Percentiles rank a stretch among this genome's conserved stretches.
phyloP scores from a whole-genome alignment of 192 early-diverging fungal genomes.

The Glomus cerebriforme region DNA sequence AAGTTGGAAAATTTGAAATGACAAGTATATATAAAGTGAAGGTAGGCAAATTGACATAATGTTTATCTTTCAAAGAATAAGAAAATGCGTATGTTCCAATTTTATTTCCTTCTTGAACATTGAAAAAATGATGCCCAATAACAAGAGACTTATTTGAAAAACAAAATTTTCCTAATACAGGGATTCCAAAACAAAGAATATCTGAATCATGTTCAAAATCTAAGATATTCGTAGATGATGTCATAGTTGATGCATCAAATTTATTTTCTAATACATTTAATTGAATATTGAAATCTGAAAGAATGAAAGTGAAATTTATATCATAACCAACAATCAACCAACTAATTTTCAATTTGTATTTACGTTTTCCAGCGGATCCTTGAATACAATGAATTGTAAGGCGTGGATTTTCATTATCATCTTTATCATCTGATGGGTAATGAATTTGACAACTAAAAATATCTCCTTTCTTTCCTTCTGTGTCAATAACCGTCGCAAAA shows the following conservation, averaged over 20 bases:
- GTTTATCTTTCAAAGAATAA: not conserved
- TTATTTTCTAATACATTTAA: not conserved
- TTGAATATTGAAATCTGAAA: not conserved
- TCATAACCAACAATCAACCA: not conserved
- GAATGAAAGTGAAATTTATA: not conserved
- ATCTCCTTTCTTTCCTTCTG: not conserved
- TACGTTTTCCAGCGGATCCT: not conserved
- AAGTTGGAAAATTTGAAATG: not conserved
- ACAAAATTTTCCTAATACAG: not conserved
- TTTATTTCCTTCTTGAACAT: not conserved
- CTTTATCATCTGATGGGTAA: not conserved
- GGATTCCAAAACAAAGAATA: not conserved
- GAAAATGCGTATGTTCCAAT: not conserved
- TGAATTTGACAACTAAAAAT: not conserved
- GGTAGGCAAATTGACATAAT: not conserved
- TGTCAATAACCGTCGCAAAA: not conserved
- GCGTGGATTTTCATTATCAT: not conserved
- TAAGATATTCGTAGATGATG: not conserved
- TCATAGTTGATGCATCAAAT: not conserved
- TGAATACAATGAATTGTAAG: not conserved
- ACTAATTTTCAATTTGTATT: not conserved
- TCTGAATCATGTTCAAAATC: not conserved
- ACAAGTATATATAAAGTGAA: not conserved
- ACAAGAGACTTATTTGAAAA: not conserved
- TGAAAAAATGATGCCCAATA: not conserved